These are phyloP conservation scores for Leishmania tarentolae DNA, from an alignment of 208 protist genomes.

Conservation along the genomic window DNA sequence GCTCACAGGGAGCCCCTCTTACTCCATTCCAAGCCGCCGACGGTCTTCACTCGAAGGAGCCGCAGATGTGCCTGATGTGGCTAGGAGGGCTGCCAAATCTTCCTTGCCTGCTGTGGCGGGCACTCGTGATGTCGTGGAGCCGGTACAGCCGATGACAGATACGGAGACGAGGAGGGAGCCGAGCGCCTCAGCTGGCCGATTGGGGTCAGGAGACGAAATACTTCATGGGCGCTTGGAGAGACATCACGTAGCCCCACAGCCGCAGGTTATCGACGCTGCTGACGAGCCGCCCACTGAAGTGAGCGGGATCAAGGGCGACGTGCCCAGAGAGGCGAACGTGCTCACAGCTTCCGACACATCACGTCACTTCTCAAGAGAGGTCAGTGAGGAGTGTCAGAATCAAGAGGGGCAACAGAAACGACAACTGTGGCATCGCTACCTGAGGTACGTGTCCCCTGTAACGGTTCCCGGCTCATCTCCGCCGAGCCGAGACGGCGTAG, in stretches of 20 bases:
- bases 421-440: constrained; percentile 8
- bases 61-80: not conserved
- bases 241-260: not conserved
- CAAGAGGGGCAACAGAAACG: not conserved
- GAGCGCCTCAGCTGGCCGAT: not conserved
- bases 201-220: not conserved
- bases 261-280: not conserved
- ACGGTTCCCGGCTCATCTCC: not conserved
- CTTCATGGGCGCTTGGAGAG: not conserved
- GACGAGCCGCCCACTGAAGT: not conserved
- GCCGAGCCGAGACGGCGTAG: not conserved
- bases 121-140: not conserved
- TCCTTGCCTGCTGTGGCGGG: not conserved
- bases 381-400: not conserved
- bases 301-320: not conserved
- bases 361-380: no score
- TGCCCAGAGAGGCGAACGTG: not conserved
- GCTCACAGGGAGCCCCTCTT: not conserved
- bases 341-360: no score
- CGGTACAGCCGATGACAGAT: not conserved
- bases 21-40: not conserved
- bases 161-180: not conserved
- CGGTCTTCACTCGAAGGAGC: not conserved
- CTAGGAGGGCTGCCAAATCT: not conserved
- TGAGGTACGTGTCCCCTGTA: constrained; percentile 5